phyloP scores from a whole-genome alignment of 192 early-diverging fungal species.

The Entomortierella beljakovae region DNA sequence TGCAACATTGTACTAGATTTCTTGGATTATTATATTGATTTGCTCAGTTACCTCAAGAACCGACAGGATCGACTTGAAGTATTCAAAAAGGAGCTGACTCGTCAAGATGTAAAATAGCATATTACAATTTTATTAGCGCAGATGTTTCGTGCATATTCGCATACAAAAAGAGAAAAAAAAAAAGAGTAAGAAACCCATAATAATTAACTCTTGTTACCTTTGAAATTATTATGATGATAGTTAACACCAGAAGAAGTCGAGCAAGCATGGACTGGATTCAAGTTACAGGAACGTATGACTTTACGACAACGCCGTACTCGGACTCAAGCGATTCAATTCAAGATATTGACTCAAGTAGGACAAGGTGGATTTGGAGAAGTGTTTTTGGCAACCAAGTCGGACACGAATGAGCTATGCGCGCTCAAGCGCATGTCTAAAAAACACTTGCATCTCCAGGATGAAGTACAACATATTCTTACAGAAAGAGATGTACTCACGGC shows the following conservation, averaged over 20 bases:
- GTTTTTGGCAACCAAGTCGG: conserved; percentile 78
- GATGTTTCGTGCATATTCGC: background rate
- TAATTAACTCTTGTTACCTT: background rate
- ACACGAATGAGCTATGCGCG: conserved; percentile 83
- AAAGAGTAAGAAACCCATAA: background rate
- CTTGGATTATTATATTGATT: conserved; percentile 85
- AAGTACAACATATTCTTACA: conserved; percentile 78
- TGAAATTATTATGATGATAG: too few relatives aligned
- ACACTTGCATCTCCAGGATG: conserved; percentile 76
- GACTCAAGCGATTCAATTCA: conserved; percentile 74
- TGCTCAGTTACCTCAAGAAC: conserved; percentile 82
- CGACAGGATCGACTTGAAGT: conserved; percentile 66
- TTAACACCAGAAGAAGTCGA: conserved; percentile 61
- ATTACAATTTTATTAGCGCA: too few relatives aligned
- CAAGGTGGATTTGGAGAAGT: conserved; percentile 88
- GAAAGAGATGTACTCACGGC: conserved; percentile 82
- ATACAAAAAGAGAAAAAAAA: background rate
- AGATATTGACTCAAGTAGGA: conserved; percentile 78
- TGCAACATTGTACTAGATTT: conserved; percentile 65
- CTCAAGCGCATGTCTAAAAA: conserved; percentile 85
- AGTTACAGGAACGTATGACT: conserved; percentile 65
- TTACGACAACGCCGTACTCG: conserved; percentile 78
- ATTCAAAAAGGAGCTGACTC: conserved; percentile 62
- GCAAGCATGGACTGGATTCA: conserved; percentile 68
- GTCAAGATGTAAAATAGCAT: conserved; percentile 11